Percentiles rank a stretch among this genome's conserved stretches.
phyloP scores from a whole-genome alignment of 306 rosid genomes.

The Ceratonia siliqua region DNA sequence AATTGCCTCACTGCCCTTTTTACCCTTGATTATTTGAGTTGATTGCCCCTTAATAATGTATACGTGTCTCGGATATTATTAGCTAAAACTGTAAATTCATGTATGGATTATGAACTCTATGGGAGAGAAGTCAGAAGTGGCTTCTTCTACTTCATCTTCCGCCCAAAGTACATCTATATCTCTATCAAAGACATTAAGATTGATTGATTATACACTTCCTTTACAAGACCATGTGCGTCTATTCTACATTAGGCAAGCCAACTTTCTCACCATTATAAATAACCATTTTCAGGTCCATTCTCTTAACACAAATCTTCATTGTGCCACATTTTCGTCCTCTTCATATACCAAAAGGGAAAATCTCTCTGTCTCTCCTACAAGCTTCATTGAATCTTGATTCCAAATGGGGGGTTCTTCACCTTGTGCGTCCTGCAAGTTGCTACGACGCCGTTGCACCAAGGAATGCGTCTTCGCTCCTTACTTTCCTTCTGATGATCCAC shows the following conservation, averaged over 20 bases:
- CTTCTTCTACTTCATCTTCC: not conserved
- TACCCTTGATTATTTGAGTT: constrained; percentile 32
- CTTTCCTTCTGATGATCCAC: constrained; percentile 24
- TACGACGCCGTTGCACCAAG: constrained; percentile 23
- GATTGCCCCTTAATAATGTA: constrained; percentile 21
- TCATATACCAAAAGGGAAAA: not conserved
- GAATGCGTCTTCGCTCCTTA: constrained; percentile 22
- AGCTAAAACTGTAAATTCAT: constrained; percentile 37
- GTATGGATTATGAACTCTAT: constrained; percentile 18
- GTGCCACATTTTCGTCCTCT: not conserved
- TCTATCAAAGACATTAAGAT: not conserved
- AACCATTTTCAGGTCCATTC: not conserved
- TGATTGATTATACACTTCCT: not conserved
- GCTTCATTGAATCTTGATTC: not conserved
- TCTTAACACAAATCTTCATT: too few species aligned
- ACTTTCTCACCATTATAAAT: not conserved
- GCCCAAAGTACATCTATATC: not conserved
- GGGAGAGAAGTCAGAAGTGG: not conserved
- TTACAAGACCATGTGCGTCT: constrained; percentile 11
- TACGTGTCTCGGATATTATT: not conserved
- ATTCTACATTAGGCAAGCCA: not conserved
- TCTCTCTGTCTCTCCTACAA: too few species aligned
- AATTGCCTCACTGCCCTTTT: constrained; percentile 7
- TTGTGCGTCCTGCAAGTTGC: constrained; percentile 25
- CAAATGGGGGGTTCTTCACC: constrained; percentile 4